Percentiles rank a stretch among this genome's conserved stretches.
These are phyloP conservation scores for Kalanchoe fedtschenkoi DNA, from an alignment of 164 flowering plant species.

Conservation along the genomic window DNA sequence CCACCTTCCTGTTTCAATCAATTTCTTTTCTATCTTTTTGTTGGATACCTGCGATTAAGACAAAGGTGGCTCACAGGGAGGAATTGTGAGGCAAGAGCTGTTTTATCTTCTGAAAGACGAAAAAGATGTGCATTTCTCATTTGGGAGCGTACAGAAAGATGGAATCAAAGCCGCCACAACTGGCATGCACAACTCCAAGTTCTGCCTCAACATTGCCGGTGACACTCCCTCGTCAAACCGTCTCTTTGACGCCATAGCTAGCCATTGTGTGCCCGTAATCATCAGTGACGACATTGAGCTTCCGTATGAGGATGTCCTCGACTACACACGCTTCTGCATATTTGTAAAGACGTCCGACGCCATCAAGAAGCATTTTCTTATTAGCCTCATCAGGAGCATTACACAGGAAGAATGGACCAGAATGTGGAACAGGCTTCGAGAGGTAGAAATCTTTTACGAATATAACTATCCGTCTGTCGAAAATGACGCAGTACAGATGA, in stretches of 20 bases:
- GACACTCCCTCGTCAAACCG: constrained; percentile 93
- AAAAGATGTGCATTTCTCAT: constrained; percentile 68
- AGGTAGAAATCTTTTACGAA: constrained; percentile 45
- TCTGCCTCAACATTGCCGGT: constrained; percentile 87
- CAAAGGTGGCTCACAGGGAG: constrained; percentile 43
- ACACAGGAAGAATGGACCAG: constrained; percentile 59
- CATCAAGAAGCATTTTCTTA: constrained; percentile 40
- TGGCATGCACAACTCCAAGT: constrained; percentile 85
- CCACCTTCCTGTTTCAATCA: neutral
- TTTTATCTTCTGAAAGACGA: constrained; percentile 66
- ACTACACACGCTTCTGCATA: constrained; percentile 71
- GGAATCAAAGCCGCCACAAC: constrained; percentile 43
- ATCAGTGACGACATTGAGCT: constrained; percentile 85
- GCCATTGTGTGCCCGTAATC: constrained; percentile 86
- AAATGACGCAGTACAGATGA: constrained; percentile 81
- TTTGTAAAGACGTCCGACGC: constrained; percentile 71
- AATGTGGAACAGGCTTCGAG: constrained; percentile 57
- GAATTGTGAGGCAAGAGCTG: constrained; percentile 60
- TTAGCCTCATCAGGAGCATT: constrained; percentile 42
- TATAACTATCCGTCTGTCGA: constrained; percentile 54
- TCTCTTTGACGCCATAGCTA: constrained; percentile 76
- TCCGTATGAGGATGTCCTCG: constrained; percentile 78
- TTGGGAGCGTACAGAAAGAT: constrained; percentile 52
- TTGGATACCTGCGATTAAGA: neutral
- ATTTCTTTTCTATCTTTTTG: neutral